Conservation (phyloP, 2,329 filamentous ascomycete genomes). For the Botrytis tulipae region DNA sequence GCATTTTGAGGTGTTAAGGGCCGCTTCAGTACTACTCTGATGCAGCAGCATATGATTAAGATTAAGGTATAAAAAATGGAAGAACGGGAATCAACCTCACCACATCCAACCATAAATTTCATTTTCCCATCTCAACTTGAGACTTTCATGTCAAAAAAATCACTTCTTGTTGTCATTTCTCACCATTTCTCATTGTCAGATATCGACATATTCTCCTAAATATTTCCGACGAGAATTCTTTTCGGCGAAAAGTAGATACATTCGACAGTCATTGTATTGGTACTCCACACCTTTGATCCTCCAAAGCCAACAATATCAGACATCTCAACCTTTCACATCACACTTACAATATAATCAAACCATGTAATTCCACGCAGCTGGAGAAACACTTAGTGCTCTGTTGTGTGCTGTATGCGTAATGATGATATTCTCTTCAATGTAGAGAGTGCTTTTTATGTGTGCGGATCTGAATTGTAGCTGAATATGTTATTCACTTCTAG, state of each 20-base stretch:
- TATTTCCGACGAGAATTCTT: neutral
- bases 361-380: neutral
- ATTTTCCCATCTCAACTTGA: neutral
- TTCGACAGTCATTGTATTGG: neutral
- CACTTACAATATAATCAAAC: neutral
- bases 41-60: neutral
- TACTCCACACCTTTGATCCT: neutral
- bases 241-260: neutral
- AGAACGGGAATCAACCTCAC: neutral
- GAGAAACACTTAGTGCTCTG: rapidly evolving
- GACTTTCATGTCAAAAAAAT: neutral
- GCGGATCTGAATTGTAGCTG: too few relatives aligned
- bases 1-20: too few relatives aligned
- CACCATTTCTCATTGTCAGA: neutral
- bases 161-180: neutral
- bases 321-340: too few relatives aligned
- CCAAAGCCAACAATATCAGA: neutral
- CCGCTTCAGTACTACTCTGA: too few relatives aligned
- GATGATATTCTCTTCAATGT: too few relatives aligned
- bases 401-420: rapidly evolving
- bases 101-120: neutral
- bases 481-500: too few relatives aligned
- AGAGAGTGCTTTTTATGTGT: too few relatives aligned
- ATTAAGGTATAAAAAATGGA: neutral
- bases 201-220: neutral